phyloP scores from a whole-genome alignment of 768 basidiomycete genomes.

The Antrodiella citrinella region DNA sequence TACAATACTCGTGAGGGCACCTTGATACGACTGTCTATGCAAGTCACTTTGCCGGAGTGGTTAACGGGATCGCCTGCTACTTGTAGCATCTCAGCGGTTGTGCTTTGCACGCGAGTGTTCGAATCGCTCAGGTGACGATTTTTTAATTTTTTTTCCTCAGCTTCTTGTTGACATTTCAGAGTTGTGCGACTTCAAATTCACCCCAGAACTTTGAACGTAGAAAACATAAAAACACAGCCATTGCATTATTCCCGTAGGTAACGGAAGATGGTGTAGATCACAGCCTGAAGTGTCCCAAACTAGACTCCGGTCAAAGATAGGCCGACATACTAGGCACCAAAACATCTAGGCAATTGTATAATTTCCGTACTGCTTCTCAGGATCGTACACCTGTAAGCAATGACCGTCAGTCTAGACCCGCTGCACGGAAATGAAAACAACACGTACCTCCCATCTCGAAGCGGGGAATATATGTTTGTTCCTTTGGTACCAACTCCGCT shows the following conservation, averaged over 20 bases:
- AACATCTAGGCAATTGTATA: constrained; percentile 72
- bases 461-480: constrained; percentile 99
- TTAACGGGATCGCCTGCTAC: constrained; percentile 55
- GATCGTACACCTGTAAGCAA: constrained; percentile 69
- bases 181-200: too few relatives aligned
- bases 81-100: constrained; percentile 38
- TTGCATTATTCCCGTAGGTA: too few relatives aligned
- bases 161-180: too few relatives aligned
- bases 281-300: too few relatives aligned
- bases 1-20: too few relatives aligned
- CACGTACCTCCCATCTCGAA: constrained; percentile 88
- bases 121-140: constrained; percentile 54
- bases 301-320: too few relatives aligned
- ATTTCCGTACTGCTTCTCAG: constrained; percentile 88
- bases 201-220: too few relatives aligned
- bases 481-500: constrained; percentile 89
- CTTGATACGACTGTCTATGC: neutral
- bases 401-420: too few relatives aligned
- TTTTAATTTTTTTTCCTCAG: constrained; percentile 20
- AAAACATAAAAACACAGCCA: too few relatives aligned
- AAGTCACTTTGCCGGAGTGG: constrained; percentile 91
- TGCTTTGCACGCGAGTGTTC: constrained; percentile 56
- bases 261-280: too few relatives aligned
- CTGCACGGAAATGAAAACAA: neutral
- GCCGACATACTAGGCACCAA: too few relatives aligned